phyloP scores from a whole-genome alignment of 441 rosid species.

The Adansonia rubrostipa region DNA sequence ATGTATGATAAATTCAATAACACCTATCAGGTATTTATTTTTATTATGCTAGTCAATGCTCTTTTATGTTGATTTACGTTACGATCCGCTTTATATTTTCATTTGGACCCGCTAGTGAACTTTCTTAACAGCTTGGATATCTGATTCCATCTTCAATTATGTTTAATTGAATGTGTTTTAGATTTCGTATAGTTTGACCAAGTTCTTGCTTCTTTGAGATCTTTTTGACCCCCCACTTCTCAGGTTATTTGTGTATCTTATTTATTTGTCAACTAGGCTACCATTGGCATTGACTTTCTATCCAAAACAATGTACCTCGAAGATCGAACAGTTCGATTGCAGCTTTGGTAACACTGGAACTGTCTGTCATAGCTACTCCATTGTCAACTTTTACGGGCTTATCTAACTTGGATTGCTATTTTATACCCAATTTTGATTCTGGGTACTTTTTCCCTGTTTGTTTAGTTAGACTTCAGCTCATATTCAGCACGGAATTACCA shows the following conservation, averaged over 20 bases:
- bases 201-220: neutral
- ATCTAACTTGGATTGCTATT: neutral
- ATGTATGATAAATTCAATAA: slow-evolving; percentile 93
- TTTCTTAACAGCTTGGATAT: slow-evolving; percentile 32
- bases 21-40: slow-evolving; percentile 66
- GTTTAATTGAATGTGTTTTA: neutral
- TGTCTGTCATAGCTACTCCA: neutral
- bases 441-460: neutral
- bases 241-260: slow-evolving; percentile 20
- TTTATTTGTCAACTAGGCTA: slow-evolving; percentile 55
- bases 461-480: neutral
- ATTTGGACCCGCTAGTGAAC: neutral
- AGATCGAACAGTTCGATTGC: slow-evolving; percentile 84
- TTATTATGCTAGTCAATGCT: neutral
- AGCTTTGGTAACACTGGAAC: slow-evolving; percentile 59
- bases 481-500: neutral
- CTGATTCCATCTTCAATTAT: neutral
- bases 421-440: neutral
- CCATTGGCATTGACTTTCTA: slow-evolving; percentile 86
- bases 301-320: slow-evolving; percentile 93
- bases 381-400: neutral
- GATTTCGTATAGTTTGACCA: neutral
- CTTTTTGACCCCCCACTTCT: neutral
- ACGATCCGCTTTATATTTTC: neutral
- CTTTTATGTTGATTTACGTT: neutral